phyloP scores from a whole-genome alignment of 805 yeast species.

The Starmera amethionina region DNA sequence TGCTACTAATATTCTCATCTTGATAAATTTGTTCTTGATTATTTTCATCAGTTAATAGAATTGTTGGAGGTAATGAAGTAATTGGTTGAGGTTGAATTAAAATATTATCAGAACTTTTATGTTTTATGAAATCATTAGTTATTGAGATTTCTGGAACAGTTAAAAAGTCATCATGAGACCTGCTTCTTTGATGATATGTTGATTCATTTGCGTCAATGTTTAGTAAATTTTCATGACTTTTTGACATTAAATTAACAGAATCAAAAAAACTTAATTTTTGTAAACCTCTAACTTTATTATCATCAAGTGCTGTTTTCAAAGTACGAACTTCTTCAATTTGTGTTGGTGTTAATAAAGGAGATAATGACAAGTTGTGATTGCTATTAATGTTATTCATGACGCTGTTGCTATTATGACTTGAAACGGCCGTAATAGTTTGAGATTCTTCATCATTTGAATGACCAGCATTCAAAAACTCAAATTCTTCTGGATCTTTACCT shows the following conservation, averaged over 20 bases:
- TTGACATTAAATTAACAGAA: conserved; percentile 25
- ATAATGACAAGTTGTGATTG: background rate
- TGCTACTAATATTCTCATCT: too few species aligned
- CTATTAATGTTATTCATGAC: background rate
- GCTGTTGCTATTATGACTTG: too few species aligned
- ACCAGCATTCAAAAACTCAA: conserved; percentile 9
- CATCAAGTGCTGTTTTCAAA: conserved; percentile 7
- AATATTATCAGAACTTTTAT: too few species aligned
- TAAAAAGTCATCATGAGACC: too few species aligned
- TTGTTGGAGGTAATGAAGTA: background rate
- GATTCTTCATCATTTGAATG: conserved; percentile 5
- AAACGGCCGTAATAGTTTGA: conserved; percentile 5
- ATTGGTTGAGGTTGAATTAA: background rate
- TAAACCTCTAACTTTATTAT: conserved; percentile 10
- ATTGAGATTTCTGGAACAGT: too few species aligned
- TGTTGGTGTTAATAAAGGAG: background rate
- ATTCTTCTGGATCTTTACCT: conserved; percentile 14
- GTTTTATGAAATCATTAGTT: too few species aligned
- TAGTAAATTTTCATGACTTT: background rate
- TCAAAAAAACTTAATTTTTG: conserved; percentile 27
- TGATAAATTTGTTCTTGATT: too few species aligned
- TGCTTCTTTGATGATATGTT: too few species aligned
- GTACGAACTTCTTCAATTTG: conserved; percentile 1
- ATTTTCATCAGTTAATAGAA: background rate
- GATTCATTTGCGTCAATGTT: too few species aligned